Base-by-base conservation (phyloP, 75 land plant genomes). In the Gnetum montanum region DNA sequence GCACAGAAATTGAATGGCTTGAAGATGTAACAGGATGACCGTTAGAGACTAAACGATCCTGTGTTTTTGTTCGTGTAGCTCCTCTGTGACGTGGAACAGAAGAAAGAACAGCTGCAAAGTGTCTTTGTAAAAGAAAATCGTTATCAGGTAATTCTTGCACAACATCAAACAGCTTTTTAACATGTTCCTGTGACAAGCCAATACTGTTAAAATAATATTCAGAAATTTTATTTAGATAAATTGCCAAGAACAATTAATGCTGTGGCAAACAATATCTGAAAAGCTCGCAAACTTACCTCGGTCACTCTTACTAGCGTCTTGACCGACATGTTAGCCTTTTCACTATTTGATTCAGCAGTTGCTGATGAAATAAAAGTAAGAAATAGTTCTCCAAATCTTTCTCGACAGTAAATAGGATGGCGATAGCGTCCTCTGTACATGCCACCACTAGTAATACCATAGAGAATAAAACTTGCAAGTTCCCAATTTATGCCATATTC, bases 401-500 rank as follows among this genome's bases (percentile, higher is more conserved):
- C 99, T 61, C 80, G 74, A 52, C 99, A 95, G 62, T 90, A 88
- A 30, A 78, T 64, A 34, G 92, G 97, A 64, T 95, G 86, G 26
- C 99, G 84, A 63, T 63, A 82, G 34, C 97, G 68, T 4, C 99
- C 99, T 51, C 97, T 72, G 52, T 76, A 95, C 56, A 58, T 59
- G 27, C 92, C 92, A 38, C 96, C 91, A 61, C 75, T 85, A 46
- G 91, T 63, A 58, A 75, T 65, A 6, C 86, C 78, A 68, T 84
- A 82, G 23, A 95, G 69, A 6, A 66, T 68, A 36, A 86, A 92
- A 73, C 97, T 90, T 43, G 74, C 93, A 52, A 95, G 70, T 34
- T 51, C 71, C 99, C 99, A 95, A 34, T 90, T 69, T 13, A 83
- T 63, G 18, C 93, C 85, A 71, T 90, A 95, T 58, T 95, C 92